Evolutionary conservation across 345 rosid species (phyloP), one percentile per base, ranked within the genome.

Genomic region (Balakata baccata): DNA sequence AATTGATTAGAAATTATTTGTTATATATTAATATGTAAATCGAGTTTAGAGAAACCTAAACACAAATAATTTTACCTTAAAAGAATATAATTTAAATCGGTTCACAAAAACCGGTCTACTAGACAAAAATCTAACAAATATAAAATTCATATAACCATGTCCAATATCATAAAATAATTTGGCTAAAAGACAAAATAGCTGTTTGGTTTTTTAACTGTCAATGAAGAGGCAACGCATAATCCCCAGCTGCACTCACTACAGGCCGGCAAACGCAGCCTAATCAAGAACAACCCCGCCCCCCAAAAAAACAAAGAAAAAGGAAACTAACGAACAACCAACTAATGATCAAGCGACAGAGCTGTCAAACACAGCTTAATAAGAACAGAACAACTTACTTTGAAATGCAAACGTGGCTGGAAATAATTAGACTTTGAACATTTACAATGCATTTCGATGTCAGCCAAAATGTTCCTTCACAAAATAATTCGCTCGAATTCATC

Each of bases 231-330:
- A 13, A 66, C 72, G 17, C 69, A 20, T 63, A 16, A 73, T 59
- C 62, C 59, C 62, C 49, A 72, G 69, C 75, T 72, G 69, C 61
- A 22, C 59, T 62, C 49, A 4, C 11, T 71, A 71, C 52, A 39
- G 59, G 77, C 72, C 66, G 77, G 77, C 70, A 29, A 74, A 50
- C 58, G 1, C 50, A 18, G 39, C 69, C 68, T 5, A 18, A 43
- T 61, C 11, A 16, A 61, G 29, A n/a, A n/a, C n/a, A n/a, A n/a
- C n/a, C n/a, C n/a, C n/a, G n/a, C n/a, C n/a, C n/a, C n/a, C n/a
- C n/a, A n/a, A n/a, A 29, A 25, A 0, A 58, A 58, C 2, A 1
- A 23, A 0, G n/a, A 59, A 23, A 23, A 22, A 25, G 17, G 41
- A n/a, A 70, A 13, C 49, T 1, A 73, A 29, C 54, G 34, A 18